Evolutionary conservation across 169 alveolate species (phyloP), one percentile per base, ranked within the genome.

Genomic region (Nephromyces sp.): DNA sequence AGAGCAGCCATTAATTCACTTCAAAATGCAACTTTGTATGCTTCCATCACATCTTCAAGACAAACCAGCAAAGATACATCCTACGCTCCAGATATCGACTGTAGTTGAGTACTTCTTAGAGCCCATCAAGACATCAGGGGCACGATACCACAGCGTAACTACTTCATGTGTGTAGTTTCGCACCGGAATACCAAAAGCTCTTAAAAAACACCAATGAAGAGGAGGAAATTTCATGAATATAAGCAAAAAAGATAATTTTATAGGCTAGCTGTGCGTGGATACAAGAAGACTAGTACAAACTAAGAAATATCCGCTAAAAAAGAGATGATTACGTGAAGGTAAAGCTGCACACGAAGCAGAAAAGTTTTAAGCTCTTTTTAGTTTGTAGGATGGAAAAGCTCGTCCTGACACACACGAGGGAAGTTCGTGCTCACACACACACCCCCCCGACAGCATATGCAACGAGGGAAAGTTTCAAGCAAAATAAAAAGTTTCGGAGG

Each of bases 111-210:
- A 97, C 71, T 94, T 92, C 70, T 94, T 93, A 51, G 96, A 89
- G 0, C 99, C 99, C 93, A 97, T 89, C 57, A 97, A 89, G 28
- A 97, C 98, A 80, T 97, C 99, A n/a, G 99, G 99, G 5, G 99
- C 99, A 63, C 99, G 78, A 82, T 97, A 97, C 99, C 99, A 97
- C 66, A 96, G 85, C 3, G 99, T 96, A 25, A 97, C 97, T 6
- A 83, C 99, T 84, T 97, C 99, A 78, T 95, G 99, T 34, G 99
- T 96, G 83, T 92, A 95, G 71, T 91, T 94, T 68, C 97, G 91
- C 28, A 94, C 98, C n/a, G 99, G 99, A 72, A 98, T 89, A 72
- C 79, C 82, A 29, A 77, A 86, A 21, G 84, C 78, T 32, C 88
- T 78, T 63, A 3, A 15, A 3, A 52, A 27, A 30, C 22, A 5